A percentile compares a stretch with the other conserved stretches of the same genome.
These are phyloP conservation scores for Abrus pulchellus DNA, from an alignment of 306 rosid genomes.

Conservation along the genomic window DNA sequence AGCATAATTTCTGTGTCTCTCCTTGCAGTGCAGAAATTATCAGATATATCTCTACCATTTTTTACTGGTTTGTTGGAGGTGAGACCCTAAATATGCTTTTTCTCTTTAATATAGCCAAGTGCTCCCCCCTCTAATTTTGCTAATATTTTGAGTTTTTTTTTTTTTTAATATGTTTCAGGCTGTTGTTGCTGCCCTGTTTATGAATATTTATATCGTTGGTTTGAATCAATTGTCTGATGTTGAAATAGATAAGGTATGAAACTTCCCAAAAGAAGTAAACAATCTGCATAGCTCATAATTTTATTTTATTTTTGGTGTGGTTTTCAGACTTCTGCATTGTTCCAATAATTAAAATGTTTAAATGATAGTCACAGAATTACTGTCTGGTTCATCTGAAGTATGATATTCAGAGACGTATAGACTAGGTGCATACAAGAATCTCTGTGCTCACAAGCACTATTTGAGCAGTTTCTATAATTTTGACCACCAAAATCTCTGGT, in stretches of 20 bases:
- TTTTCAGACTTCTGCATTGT: constrained; percentile 7
- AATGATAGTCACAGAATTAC: not conserved
- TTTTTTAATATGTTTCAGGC: constrained; percentile 67
- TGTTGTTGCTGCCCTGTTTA: constrained; percentile 87
- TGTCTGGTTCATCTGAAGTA: constrained; percentile 29
- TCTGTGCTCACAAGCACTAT: constrained; percentile 7
- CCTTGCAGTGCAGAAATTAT: constrained; percentile 74
- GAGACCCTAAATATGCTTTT: constrained; percentile 46
- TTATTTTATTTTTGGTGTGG: not conserved
- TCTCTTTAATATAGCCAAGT: constrained; percentile 13
- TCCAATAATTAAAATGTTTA: not conserved
- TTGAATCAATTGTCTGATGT: constrained; percentile 92
- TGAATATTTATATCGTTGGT: constrained; percentile 95
- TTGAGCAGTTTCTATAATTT: constrained; percentile 37
- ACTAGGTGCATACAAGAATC: not conserved
- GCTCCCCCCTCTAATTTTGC: not conserved
- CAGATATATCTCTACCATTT: constrained; percentile 89
- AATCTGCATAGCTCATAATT: not conserved
- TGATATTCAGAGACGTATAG: constrained; percentile 20
- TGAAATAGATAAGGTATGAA: constrained; percentile 90
- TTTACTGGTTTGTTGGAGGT: constrained; percentile 87
- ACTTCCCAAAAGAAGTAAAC: constrained; percentile 33
- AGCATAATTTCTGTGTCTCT: constrained; percentile 96
- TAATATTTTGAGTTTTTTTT: constrained; percentile 21
- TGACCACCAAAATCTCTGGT: constrained; percentile 6